These are phyloP conservation scores for Colletotrichum godetiae DNA, from an alignment of 2,329 filamentous ascomycete genomes.

Conservation along the genomic window DNA sequence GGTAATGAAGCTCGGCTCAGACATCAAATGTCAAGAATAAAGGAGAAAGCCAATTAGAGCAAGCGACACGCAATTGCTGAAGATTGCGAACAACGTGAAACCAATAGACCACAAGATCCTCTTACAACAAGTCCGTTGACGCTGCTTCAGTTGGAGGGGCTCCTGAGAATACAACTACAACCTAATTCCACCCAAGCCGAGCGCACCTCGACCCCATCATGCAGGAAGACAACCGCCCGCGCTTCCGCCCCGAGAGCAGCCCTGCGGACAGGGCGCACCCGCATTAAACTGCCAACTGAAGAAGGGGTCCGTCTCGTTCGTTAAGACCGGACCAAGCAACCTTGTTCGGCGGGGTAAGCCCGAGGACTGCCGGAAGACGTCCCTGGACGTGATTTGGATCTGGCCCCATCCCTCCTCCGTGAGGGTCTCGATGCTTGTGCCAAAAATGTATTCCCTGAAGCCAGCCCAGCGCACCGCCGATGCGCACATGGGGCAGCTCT, in stretches of 20 bases:
- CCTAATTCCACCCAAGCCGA: neutral
- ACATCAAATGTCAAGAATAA: too few species aligned
- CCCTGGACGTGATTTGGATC: conserved; percentile 57
- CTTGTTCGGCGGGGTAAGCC: conserved; percentile 49
- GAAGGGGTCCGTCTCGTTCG: conserved; percentile 64
- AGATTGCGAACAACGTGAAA: too few species aligned
- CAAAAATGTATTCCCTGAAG: conserved; percentile 66
- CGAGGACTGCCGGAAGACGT: conserved; percentile 58
- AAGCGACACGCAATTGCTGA: too few species aligned
- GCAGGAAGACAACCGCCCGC: conserved; percentile 4
- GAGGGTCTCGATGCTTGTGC: conserved; percentile 60
- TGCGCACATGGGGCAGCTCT: conserved; percentile 69
- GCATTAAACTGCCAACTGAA: conserved; percentile 66
- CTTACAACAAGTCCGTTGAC: neutral
- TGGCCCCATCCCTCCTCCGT: conserved; percentile 61
- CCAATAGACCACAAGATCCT: too few species aligned
- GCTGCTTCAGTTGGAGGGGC: neutral
- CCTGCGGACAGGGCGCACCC: conserved; percentile 16
- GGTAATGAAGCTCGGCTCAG: neutral
- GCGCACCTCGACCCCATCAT: neutral
- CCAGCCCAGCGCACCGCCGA: conserved; percentile 66
- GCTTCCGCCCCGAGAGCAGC: conserved; percentile 18
- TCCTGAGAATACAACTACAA: neutral
- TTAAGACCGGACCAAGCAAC: conserved; percentile 57
- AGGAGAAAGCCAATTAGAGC: too few species aligned